Percentiles rank a stretch among this genome's conserved stretches.
phyloP scores from a whole-genome alignment of 2,329 filamentous ascomycete species.

The Colletotrichum kahawae region DNA sequence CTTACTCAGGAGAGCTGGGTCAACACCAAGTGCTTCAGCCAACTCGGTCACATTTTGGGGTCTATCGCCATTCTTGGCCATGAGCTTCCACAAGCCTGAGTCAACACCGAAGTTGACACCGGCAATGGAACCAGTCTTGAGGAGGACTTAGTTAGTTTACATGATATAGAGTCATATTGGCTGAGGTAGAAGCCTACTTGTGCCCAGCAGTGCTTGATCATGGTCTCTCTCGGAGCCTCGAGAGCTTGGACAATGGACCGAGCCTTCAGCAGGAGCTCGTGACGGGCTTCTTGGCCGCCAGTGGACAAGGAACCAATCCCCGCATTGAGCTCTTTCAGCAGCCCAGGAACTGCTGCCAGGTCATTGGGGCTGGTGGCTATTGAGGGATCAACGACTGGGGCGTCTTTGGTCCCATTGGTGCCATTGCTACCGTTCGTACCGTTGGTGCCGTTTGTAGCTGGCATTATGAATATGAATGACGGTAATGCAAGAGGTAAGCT shows the following conservation, averaged over 20 bases:
- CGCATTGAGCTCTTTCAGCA: conserved; percentile 14
- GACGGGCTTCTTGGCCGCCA: conserved; percentile 22
- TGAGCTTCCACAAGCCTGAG: conserved; percentile 38
- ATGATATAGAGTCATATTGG: not conserved
- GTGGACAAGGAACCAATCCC: not conserved
- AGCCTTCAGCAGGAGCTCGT: conserved; percentile 37
- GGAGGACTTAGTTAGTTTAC: not conserved
- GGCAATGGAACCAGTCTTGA: conserved; percentile 27
- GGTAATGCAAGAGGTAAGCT: not conserved
- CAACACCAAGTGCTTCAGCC: conserved; percentile 30
- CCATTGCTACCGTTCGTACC: not conserved
- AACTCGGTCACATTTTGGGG: conserved; percentile 36
- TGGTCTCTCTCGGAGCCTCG: conserved; percentile 53
- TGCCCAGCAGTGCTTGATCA: conserved; percentile 51
- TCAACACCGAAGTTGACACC: conserved; percentile 37
- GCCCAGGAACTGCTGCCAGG: conserved; percentile 8
- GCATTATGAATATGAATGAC: not conserved
- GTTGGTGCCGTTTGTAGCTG: not conserved
- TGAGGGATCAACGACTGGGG: not conserved
- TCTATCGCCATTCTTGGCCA: conserved; percentile 31
- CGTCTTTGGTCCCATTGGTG: not conserved
- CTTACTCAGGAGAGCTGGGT: conserved; percentile 17
- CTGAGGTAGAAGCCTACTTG: conserved; percentile 32
- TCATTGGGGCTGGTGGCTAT: conserved; percentile 23
- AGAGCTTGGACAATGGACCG: conserved; percentile 35